These are phyloP conservation scores for Tetrapisispora nanseiensis DNA, from an alignment of 805 yeast species.

Conservation along the genomic window DNA sequence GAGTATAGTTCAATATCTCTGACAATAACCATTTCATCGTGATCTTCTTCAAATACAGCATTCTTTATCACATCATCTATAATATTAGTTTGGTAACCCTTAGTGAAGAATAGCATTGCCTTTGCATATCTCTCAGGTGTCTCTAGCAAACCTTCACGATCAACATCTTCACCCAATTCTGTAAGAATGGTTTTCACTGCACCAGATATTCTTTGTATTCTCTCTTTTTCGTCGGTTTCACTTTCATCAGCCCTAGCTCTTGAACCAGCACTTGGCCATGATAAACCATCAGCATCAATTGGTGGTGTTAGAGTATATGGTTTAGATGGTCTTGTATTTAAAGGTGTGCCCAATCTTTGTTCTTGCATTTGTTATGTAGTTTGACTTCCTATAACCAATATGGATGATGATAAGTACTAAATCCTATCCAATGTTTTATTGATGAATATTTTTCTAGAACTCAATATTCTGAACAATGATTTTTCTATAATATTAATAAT, in stretches of 20 bases:
- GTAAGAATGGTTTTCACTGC: slow-evolving; percentile 67
- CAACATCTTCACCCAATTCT: slow-evolving; percentile 86
- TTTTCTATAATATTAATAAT: too few species aligned
- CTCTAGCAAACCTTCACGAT: slow-evolving; percentile 80
- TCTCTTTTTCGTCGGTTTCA: slow-evolving; percentile 49
- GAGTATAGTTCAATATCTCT: slow-evolving; percentile 88
- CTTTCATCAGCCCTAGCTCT: slow-evolving; percentile 62
- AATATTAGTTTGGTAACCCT: slow-evolving; percentile 92
- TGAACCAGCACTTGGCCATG: slow-evolving; percentile 92
- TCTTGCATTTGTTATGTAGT: background rate
- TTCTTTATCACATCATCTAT: slow-evolving; percentile 77
- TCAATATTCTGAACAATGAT: too few species aligned
- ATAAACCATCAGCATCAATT: slow-evolving; percentile 79
- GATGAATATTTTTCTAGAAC: too few species aligned
- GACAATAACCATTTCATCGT: slow-evolving; percentile 98
- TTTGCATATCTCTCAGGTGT: slow-evolving; percentile 95
- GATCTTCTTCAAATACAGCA: slow-evolving; percentile 96
- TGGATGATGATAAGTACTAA: background rate
- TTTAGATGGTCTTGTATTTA: slow-evolving; percentile 67
- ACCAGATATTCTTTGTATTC: slow-evolving; percentile 69
- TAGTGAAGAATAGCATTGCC: slow-evolving; percentile 91
- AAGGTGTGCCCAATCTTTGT: slow-evolving; percentile 39
- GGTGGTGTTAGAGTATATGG: slow-evolving; percentile 81
- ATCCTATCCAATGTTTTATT: background rate
- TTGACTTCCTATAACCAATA: background rate